Evolutionary conservation across 345 rosid genomes (phyloP), one percentile per base, ranked within the genome.

Genomic region (Raphanus raphanistrum): DNA sequence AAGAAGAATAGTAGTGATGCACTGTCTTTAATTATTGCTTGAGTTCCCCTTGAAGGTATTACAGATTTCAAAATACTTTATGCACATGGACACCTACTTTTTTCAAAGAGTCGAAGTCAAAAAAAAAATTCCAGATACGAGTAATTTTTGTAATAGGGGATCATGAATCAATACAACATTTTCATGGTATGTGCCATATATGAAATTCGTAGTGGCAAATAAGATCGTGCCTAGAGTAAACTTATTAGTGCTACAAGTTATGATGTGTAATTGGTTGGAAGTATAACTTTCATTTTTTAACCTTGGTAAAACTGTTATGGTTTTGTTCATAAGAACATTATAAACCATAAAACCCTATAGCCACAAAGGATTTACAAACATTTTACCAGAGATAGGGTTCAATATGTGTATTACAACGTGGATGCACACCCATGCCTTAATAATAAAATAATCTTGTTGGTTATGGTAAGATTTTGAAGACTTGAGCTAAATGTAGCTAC

Each of bases 41-140:
- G 59, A 32, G 16, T 66, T 64, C 32, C 1, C 41, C n/a, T 66
- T 63, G 55, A 77, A 71, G 4, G 60, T 36, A n/a, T 7, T n/a
- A 52, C 16, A 70, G 45, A 76, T 64, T 64, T 63, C 43, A 36
- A 28, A 38, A 63, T 63, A 71, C 45, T 77, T 71, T 26, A 36
- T 38, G 71, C 66, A 70, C 48, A 71, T 71, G 65, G 70, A 33
- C 58, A 77, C 36, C 59, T 74, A 4, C 1, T 13, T 61, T 57
- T 59, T 21, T 2, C 0, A 43, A 29, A 11, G 17, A 21, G 15
- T 13, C 52, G 32, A 68, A 13, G 5, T 41, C 26, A 35, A 35
- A 8, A 41, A 21, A 15, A 41, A 41, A 38, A 35, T 65, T 9
- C 9, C 8, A 32, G 58, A 65, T 9, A 32, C 4, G 35, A 55